A percentile compares a stretch with the other conserved stretches of the same genome.
phyloP scores from a whole-genome alignment of 257 asterid species.

The Scutellaria baicalensis region DNA sequence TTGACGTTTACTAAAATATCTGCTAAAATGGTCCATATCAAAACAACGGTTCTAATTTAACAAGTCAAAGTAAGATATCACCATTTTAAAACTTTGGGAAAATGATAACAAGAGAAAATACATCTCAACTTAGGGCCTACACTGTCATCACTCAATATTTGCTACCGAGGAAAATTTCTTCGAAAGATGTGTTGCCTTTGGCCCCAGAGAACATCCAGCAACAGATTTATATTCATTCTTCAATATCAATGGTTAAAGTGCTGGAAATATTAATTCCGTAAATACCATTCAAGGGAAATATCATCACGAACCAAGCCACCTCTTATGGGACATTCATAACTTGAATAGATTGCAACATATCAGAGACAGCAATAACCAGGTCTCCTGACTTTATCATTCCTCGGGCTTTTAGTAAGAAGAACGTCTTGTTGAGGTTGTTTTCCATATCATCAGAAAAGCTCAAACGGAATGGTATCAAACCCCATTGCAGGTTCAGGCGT shows the following conservation, averaged over 20 bases:
- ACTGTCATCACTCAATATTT: slow-evolving; percentile 6
- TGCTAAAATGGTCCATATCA: background rate
- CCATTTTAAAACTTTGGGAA: background rate
- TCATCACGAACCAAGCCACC: background rate
- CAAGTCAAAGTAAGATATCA: slow-evolving; percentile 11
- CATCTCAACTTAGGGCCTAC: slow-evolving; percentile 16
- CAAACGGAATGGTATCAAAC: slow-evolving; percentile 86
- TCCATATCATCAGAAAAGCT: slow-evolving; percentile 96
- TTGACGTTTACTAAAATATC: background rate
- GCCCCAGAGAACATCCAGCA: background rate
- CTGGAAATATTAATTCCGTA: background rate
- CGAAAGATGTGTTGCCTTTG: background rate
- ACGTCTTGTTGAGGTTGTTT: slow-evolving; percentile 88
- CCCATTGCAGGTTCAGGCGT: slow-evolving; percentile 96
- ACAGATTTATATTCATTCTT: background rate
- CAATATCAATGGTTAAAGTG: background rate
- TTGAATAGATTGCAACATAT: slow-evolving; percentile 94
- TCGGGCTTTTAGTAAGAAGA: slow-evolving; percentile 78
- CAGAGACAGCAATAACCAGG: slow-evolving; percentile 89
- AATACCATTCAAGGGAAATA: background rate
- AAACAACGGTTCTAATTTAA: slow-evolving; percentile 13
- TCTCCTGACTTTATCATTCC: slow-evolving; percentile 96
- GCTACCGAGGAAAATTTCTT: slow-evolving; percentile 8
- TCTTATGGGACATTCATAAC: slow-evolving; percentile 90
- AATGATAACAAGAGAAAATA: slow-evolving; percentile 13